phyloP scores from a whole-genome alignment of 2,329 filamentous ascomycete species.

The Trichoderma citrinoviride region DNA sequence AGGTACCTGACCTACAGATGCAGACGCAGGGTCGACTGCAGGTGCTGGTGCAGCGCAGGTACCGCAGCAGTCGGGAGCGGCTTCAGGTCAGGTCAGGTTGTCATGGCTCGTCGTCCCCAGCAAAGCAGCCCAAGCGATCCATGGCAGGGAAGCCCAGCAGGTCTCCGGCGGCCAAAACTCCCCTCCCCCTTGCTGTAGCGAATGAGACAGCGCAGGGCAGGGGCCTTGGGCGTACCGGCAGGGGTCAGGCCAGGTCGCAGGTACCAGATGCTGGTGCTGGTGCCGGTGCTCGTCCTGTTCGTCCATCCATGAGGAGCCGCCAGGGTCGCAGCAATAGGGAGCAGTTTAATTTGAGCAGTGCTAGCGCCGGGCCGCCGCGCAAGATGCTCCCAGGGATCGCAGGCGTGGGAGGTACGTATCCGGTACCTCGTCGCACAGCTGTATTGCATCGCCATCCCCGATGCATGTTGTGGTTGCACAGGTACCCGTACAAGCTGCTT shows the following conservation, averaged over 20 bases:
- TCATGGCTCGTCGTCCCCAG: no score
- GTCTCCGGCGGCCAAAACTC: slow-evolving; percentile 6
- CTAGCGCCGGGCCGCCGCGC: slow-evolving; percentile 19
- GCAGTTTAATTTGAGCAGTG: slow-evolving; percentile 19
- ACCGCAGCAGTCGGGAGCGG: neutral
- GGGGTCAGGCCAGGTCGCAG: neutral
- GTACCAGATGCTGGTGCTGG: neutral
- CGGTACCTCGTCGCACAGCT: neutral
- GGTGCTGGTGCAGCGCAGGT: neutral
- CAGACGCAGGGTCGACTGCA: neutral
- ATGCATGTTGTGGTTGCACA: neutral
- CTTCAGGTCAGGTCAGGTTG: neutral
- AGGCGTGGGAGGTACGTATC: neutral
- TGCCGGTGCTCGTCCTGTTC: no score
- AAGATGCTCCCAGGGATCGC: neutral
- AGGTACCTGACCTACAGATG: no score
- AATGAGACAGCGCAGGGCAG: slow-evolving; percentile 25
- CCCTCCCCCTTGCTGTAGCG: slow-evolving; percentile 20
- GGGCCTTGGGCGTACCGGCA: neutral
- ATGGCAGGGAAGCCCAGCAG: slow-evolving; percentile 16
- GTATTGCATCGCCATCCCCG: neutral
- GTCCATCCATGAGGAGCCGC: neutral
- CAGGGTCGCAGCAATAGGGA: slow-evolving; percentile 14
- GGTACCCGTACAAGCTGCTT: neutral
- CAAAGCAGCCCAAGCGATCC: slow-evolving; percentile 4